Conservation (phyloP, 2,329 filamentous ascomycete genomes). For the Diaporthe sp. region DNA sequence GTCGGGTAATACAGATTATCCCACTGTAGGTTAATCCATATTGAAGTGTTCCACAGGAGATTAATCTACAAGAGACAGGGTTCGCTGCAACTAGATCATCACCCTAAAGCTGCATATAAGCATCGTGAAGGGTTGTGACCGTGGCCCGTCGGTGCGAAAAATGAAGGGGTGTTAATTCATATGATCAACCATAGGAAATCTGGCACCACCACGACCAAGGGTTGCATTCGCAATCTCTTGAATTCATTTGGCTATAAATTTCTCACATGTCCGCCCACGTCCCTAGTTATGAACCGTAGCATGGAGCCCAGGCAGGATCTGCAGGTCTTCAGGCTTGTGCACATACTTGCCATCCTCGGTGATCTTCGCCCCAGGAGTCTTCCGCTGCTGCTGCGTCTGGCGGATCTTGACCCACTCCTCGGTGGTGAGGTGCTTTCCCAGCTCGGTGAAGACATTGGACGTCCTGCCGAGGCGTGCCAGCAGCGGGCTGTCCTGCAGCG, state of each 20-base stretch:
- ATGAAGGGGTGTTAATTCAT: neutral
- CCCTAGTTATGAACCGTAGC: slow-evolving; percentile 55
- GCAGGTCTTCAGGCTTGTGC: slow-evolving; percentile 53
- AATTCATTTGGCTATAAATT: neutral
- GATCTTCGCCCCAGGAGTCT: slow-evolving; percentile 51
- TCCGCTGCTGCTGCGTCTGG: slow-evolving; percentile 59
- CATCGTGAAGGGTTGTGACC: too few relatives aligned
- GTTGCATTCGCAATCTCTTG: neutral
- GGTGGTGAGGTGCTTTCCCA: slow-evolving; percentile 56
- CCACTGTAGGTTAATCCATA: too few relatives aligned
- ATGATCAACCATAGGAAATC: neutral
- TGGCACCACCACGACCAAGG: neutral
- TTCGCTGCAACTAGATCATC: too few relatives aligned
- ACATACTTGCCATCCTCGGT: slow-evolving; percentile 54
- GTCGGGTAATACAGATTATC: too few relatives aligned
- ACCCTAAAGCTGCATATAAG: too few relatives aligned
- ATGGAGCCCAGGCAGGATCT: slow-evolving; percentile 57
- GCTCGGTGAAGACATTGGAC: slow-evolving; percentile 54
- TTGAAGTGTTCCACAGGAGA: too few relatives aligned
- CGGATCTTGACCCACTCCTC: slow-evolving; percentile 57
- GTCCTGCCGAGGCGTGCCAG: slow-evolving; percentile 54
- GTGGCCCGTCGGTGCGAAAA: neutral
- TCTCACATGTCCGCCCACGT: too few relatives aligned
- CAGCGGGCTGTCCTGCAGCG: slow-evolving; percentile 54
- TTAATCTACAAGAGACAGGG: too few relatives aligned